Conservation (phyloP, 1,284 basidiomycete species). For the Rhodotorula sp. region DNA sequence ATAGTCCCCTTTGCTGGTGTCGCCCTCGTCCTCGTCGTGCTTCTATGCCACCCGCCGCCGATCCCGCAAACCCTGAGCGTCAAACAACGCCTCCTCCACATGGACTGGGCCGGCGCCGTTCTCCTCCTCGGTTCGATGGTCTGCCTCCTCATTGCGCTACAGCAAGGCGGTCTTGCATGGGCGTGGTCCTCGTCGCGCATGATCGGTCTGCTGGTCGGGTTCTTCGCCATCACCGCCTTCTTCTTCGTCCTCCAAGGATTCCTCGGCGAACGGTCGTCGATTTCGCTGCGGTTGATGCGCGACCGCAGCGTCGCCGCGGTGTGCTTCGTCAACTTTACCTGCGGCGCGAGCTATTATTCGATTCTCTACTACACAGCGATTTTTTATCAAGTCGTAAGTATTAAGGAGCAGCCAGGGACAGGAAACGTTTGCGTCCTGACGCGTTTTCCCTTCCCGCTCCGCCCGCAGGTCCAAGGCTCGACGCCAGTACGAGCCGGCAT, state of each 20-base stretch:
- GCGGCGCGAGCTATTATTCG: slow-evolving; percentile 25
- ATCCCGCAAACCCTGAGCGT: slow-evolving; percentile 24
- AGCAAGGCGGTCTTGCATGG: slow-evolving; percentile 34
- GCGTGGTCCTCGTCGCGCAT: slow-evolving; percentile 33
- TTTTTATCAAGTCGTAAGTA: neutral
- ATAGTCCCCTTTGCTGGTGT: no score
- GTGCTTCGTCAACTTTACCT: slow-evolving; percentile 10
- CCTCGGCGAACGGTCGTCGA: slow-evolving; percentile 45
- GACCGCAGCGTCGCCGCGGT: neutral
- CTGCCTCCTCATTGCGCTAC: slow-evolving; percentile 45
- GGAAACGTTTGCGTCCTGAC: no score
- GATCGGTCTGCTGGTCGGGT: slow-evolving; percentile 46
- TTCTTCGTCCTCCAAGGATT: slow-evolving; percentile 44
- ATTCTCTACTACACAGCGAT: slow-evolving; percentile 16
- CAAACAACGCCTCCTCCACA: slow-evolving; percentile 32
- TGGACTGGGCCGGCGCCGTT: slow-evolving; percentile 44
- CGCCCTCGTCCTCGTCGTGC: slow-evolving; percentile 15
- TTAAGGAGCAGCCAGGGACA: no score
- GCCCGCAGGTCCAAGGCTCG: slow-evolving; percentile 30
- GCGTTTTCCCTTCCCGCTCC: neutral
- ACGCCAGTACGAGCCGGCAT: slow-evolving; percentile 45
- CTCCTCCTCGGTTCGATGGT: slow-evolving; percentile 42
- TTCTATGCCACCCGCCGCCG: slow-evolving; percentile 21
- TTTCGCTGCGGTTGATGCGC: slow-evolving; percentile 41
- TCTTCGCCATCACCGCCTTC: slow-evolving; percentile 41